Percentiles rank a stretch among this genome's conserved stretches.
Conservation (phyloP, 257 asterid species). For the Rauvolfia tetraphylla region DNA sequence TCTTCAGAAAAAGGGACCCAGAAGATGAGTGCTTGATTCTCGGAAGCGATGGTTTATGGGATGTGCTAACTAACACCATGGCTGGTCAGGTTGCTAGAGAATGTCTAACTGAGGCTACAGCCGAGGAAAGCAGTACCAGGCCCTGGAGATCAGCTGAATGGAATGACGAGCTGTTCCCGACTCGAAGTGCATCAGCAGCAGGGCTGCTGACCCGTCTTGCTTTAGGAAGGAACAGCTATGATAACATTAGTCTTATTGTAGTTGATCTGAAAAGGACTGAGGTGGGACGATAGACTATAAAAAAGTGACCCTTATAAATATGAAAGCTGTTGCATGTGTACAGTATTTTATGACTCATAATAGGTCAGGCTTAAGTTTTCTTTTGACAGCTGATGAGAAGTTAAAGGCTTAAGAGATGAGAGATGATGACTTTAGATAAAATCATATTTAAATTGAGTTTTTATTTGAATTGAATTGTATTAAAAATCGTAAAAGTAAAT, state of each 20-base stretch:
- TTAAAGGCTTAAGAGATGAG: no score
- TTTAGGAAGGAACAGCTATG: constrained; percentile 53
- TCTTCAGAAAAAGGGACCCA: constrained; percentile 37
- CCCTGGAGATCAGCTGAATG: not conserved
- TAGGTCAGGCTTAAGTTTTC: not conserved
- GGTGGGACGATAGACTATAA: not conserved
- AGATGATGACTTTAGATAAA: no score
- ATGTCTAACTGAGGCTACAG: constrained; percentile 40
- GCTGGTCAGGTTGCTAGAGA: constrained; percentile 59
- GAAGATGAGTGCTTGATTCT: constrained; percentile 71
- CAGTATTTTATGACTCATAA: not conserved
- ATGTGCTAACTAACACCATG: constrained; percentile 64
- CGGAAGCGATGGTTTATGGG: constrained; percentile 85
- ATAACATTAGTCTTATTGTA: constrained; percentile 65
- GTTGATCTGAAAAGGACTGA: constrained; percentile 42
- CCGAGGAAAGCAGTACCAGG: not conserved
- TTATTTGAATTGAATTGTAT: no score
- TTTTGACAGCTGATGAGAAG: no score
- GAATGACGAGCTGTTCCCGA: constrained; percentile 19
- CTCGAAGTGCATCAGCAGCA: constrained; percentile 57
- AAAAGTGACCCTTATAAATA: not conserved
- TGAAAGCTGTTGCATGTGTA: not conserved
- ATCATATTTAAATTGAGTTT: no score
- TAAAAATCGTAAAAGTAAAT: no score
- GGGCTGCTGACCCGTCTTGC: constrained; percentile 62